phyloP scores from a whole-genome alignment of 192 early-diverging fungal species.

The Backusella australiensis region DNA sequence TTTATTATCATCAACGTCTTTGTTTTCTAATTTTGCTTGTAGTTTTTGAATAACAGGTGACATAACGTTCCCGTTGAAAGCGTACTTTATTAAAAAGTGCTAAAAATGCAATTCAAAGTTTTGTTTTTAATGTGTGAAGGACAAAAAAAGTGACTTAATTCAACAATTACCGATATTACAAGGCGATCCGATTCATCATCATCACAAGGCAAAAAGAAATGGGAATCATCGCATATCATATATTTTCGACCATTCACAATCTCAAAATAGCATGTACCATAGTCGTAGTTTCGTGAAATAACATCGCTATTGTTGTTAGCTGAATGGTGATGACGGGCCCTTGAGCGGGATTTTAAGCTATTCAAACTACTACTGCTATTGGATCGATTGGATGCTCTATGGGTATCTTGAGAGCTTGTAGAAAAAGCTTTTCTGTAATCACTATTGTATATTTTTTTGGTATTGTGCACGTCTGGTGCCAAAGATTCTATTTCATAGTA shows the following conservation, averaged over 20 bases:
- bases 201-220: conserved; percentile 20
- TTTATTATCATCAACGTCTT: neutral
- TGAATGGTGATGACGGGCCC: neutral
- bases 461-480: neutral
- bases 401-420: neutral
- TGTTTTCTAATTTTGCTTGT: neutral
- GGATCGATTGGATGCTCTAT: neutral
- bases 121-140: neutral
- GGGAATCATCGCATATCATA: neutral
- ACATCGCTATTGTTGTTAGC: neutral
- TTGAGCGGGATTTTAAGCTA: neutral
- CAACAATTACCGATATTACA: conserved; percentile 19
- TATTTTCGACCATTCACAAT: conserved; percentile 2
- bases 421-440: neutral
- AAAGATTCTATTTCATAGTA: neutral
- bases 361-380: neutral
- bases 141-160: neutral
- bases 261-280: conserved; percentile 4
- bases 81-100: conserved; percentile 33
- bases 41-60: conserved; percentile 6
- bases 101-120: neutral
- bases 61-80: conserved; percentile 13
- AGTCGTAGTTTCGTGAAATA: neutral
- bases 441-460: neutral
- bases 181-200: conserved; percentile 28